phyloP scores from a whole-genome alignment of 2,329 filamentous ascomycete species.

The Colletotrichum theobromicola region DNA sequence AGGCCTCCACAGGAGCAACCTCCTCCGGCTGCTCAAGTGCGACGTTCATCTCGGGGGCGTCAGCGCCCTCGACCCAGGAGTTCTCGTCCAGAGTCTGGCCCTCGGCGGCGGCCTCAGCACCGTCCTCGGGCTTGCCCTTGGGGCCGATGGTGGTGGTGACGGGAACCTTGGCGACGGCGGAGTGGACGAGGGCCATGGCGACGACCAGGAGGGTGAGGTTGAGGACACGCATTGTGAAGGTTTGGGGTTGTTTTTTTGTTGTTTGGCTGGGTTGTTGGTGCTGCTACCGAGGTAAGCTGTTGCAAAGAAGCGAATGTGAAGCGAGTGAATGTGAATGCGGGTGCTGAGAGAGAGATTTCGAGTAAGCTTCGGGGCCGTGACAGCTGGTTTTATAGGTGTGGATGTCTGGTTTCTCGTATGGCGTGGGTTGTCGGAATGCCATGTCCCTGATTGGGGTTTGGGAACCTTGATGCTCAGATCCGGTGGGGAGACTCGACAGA shows the following conservation, averaged over 20 bases:
- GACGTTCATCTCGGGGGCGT: not conserved
- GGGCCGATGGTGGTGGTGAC: no score
- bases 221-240: not conserved
- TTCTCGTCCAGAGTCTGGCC: not conserved
- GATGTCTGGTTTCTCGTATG: no score
- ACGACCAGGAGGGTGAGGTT: rapidly evolving
- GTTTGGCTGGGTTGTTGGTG: not conserved
- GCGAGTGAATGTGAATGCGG: no score
- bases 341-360: not conserved
- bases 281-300: not conserved
- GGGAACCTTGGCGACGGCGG: not conserved
- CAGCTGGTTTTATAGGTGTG: not conserved
- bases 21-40: not conserved
- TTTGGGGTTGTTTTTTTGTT: not conserved
- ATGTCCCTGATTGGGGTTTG: rapidly evolving
- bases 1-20: not conserved
- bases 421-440: rapidly evolving
- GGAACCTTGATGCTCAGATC: not conserved
- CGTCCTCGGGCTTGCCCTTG: no score
- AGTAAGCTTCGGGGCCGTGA: rapidly evolving
- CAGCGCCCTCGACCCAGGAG: not conserved
- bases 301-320: not conserved
- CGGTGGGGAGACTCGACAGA: no score
- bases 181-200: not conserved
- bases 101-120: no score